Conservation (phyloP, 768 basidiomycete genomes). For the Boletus coccyginus region DNA sequence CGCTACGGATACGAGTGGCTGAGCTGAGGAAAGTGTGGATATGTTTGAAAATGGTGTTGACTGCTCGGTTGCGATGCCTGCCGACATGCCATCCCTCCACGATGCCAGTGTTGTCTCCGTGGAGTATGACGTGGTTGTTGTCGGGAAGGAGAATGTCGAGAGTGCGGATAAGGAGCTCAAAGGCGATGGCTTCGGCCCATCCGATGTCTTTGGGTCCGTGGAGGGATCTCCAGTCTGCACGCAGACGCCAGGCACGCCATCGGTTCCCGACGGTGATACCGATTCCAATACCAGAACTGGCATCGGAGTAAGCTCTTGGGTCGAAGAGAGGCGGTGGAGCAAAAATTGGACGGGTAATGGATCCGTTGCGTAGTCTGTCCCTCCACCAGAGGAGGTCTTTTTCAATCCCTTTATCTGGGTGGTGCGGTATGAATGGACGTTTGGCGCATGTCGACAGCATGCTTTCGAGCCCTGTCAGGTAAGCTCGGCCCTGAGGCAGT, state of each 20-base stretch:
- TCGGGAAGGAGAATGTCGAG: background rate
- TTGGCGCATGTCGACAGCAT: too few relatives aligned
- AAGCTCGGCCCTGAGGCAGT: too few relatives aligned
- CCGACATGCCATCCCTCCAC: background rate
- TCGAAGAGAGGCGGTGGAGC: too few relatives aligned
- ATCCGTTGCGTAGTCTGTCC: background rate
- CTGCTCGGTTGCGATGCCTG: background rate
- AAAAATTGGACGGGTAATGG: too few relatives aligned
- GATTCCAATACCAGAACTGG: too few relatives aligned
- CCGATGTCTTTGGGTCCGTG: background rate
- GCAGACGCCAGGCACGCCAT: too few relatives aligned
- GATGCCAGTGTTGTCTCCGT: background rate
- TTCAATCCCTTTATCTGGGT: background rate
- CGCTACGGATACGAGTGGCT: rapidly evolving
- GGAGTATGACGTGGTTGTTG: background rate
- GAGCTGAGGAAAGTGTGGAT: background rate
- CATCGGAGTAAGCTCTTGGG: too few relatives aligned
- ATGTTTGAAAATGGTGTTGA: background rate
- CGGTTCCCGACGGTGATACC: too few relatives aligned
- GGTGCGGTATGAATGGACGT: constrained; percentile 30
- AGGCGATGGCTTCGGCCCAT: background rate
- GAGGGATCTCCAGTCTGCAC: too few relatives aligned
- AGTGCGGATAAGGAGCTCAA: background rate
- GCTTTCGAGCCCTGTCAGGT: too few relatives aligned
- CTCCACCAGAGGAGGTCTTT: background rate